Evolutionary conservation across 805 yeast species (phyloP).

Genomic region (Wickerhamiella lipophila): DNA sequence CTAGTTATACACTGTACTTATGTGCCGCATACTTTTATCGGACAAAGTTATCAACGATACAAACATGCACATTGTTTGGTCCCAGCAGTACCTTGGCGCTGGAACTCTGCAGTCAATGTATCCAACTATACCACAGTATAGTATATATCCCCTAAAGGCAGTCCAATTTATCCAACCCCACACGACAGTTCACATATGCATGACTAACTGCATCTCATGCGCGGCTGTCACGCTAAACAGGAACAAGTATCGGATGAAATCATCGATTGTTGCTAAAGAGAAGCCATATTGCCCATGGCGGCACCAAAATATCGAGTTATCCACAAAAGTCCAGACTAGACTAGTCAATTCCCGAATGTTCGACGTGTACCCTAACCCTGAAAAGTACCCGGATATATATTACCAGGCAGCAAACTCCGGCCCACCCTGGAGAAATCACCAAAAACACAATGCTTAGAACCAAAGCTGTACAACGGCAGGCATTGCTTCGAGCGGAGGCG

Average conservation of each 20-base stretch:
- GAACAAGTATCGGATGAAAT: background rate
- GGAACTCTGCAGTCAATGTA: too few species aligned
- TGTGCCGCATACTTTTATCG: too few species aligned
- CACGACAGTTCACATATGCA: too few species aligned
- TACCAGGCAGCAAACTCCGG: background rate
- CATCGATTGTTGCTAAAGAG: background rate
- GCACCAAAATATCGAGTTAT: too few species aligned
- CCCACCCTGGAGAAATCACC: background rate
- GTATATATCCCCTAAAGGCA: too few species aligned
- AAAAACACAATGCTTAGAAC: background rate
- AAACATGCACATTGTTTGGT: too few species aligned
- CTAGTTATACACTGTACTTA: too few species aligned
- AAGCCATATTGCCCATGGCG: too few species aligned
- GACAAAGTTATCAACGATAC: too few species aligned
- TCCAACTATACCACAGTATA: too few species aligned
- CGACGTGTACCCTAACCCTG: slow-evolving; percentile 5
- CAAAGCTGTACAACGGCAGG: background rate
- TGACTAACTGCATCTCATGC: background rate
- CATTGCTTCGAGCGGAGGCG: background rate
- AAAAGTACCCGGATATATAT: background rate
- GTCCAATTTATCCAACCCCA: too few species aligned
- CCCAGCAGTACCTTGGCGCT: too few species aligned
- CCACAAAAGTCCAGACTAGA: background rate
- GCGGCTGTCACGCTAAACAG: background rate
- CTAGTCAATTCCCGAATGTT: slow-evolving; percentile 6